Evolutionary conservation across 1,284 basidiomycete genomes (phyloP), one percentile per base, ranked within the genome.

Genomic region (Apiotrichum domesticum): DNA sequence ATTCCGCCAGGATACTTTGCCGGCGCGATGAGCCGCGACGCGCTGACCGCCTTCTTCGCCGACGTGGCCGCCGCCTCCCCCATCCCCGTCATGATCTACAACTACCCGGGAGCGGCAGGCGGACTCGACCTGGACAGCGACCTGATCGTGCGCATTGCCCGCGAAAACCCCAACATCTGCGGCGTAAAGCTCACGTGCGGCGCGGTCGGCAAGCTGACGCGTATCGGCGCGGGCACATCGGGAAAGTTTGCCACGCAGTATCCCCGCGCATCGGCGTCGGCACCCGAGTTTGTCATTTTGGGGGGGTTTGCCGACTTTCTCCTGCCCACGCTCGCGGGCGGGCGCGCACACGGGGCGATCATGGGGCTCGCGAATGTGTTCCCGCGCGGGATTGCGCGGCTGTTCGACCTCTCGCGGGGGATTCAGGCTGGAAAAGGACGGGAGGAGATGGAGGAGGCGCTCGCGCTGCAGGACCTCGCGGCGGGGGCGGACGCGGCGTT

Each of bases 111-210:
- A 43, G 88, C 89, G 2, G 83, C 86, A 62, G 85, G 88, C 21
- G 87, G 90, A 10, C 86, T 92, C 65, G 88, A 94, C 77, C 74
- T 94, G 61, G 87, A 92, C 76, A 90, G 88, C 10, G 88, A 93
- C 72, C 76, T 90, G 45, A 85, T 95, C 67, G 82, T 82, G 15
- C 86, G 90, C 64, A 83, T 95, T 52, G 89, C 89, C 2, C 74
- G 73, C 32, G 83, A 67, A 54, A 76, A 74, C 33, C 61, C 72
- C 58, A 79, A 80, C 70, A 76, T 79, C 54, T 85, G 83, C 68
- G 91, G 91, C 35, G 86, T 92, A 59, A 95, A 94, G 77, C 82
- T 93, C 63, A 93, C 90, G 35, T 94, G 91, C 69, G 90, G 88
- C 44, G 88, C 87, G 63, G 87, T 95, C 58, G 91, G 91, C 55